Evolutionary conservation across 2,329 filamentous ascomycete genomes (phyloP), one percentile per base, ranked within the genome.

Genomic region (Penicillium concentricum): DNA sequence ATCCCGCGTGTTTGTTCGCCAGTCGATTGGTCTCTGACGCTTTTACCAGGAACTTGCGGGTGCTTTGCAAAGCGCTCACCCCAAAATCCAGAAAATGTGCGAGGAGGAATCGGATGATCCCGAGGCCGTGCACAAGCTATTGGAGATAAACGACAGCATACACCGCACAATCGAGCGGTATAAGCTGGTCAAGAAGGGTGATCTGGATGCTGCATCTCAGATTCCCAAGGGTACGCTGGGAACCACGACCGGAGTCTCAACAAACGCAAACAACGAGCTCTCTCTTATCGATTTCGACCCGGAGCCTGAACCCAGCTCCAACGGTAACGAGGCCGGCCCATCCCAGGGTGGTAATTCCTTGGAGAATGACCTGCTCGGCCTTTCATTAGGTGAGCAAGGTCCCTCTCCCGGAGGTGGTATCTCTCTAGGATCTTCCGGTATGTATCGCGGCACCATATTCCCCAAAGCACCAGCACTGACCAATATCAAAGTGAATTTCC

Each of bases 81-180:
- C 94, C 9, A 99, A 99, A 79, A 97, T 99, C 63, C 93, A 97
- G 73, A 97, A 91, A 78, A 99, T 99, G 93, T 97, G 93, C 70
- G 93, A 97, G 75, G 94, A 99, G 75, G 94, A 99, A 71, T 97
- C 92, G 12, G 93, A 97, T 60, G 94, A 99, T 70, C 87, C 92
- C 60, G 94, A 97, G 78, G 94, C 94, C 5, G 94, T 99, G 6
- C 90, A 92, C 42, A 96, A 96, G 76, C 81, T 99, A 12, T 83
- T 99, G 54, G 92, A 97, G 72, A 97, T 99, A 70, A 99, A 99
- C 72, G 94, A 99, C 75, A 97, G 92, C 77, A 99, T 99, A 84
- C 91, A 97, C 72, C 87, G 93, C 61, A 99, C 94, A 1, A 91
- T 97, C 54, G 91, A 97, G 76, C 82, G 94, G 62, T 99, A 97